Base-by-base conservation (phyloP, 768 basidiomycete genomes). In the Basidioascus undulatus region DNA sequence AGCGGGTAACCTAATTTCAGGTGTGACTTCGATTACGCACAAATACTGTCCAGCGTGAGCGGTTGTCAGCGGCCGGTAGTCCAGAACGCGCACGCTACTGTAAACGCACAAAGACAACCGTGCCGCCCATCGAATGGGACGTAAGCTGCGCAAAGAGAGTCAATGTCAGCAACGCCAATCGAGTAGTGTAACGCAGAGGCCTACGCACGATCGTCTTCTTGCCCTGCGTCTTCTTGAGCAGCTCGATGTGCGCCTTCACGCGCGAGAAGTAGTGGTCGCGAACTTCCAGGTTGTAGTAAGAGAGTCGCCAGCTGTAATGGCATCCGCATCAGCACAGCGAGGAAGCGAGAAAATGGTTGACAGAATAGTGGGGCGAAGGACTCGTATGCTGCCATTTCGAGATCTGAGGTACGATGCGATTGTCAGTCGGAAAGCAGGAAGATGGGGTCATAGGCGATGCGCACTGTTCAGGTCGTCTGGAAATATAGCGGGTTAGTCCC, bases 291-390 rank as follows among this genome's bases (percentile, higher is more conserved):
- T 98, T 96, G 57, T 70, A 75, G 56, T 71, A 82, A 12, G 79
- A 80, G 26, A 81, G 54, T 31, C 78, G 67, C 89, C 86, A 94
- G 51, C 92, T 86, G 52, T 92, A 92, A n/a, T n/a, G 1, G 58
- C 55, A 4, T 56, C 58, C 52, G 58, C 55, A 15, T 57, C 56
- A 53, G n/a, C n/a, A n/a, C n/a, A n/a, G n/a, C n/a, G n/a, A n/a
- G n/a, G n/a, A n/a, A n/a, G n/a, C n/a, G n/a, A n/a, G n/a, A n/a
- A n/a, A n/a, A n/a, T n/a, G n/a, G n/a, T n/a, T n/a, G n/a, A n/a
- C n/a, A n/a, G n/a, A n/a, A n/a, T n/a, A n/a, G n/a, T n/a, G n/a
- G n/a, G n/a, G n/a, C n/a, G n/a, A n/a, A n/a, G n/a, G n/a, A n/a
- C n/a, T n/a, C n/a, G n/a, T n/a, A n/a, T 12, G 80, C 71, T 1